Evolutionary conservation across 176 grass and related monocot species (phyloP).

Genomic region (Carex kokanica): DNA sequence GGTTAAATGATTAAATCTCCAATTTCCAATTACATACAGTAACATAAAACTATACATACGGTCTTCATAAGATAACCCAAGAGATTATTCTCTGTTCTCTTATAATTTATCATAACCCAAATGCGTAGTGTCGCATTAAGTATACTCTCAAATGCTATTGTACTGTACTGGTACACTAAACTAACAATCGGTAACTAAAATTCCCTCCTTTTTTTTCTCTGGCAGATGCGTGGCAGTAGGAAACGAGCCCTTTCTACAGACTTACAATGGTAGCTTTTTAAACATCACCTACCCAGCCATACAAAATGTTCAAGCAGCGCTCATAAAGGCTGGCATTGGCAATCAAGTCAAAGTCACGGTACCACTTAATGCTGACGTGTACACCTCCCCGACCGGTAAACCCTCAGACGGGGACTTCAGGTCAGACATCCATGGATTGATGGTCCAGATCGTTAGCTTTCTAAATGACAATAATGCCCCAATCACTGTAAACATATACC

Average conservation of each 20-base stretch:
- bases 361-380: conserved; percentile 78
- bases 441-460: conserved; percentile 60
- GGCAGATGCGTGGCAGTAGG: conserved; percentile 66
- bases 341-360: conserved; percentile 68
- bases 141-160: not conserved
- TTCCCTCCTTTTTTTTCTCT: not conserved
- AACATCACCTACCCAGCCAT: conserved; percentile 72
- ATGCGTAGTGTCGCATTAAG: not conserved
- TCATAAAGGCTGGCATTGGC: conserved; percentile 52
- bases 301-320: conserved; percentile 74
- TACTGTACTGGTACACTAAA: conserved; percentile 2
- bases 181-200: not conserved
- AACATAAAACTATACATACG: too few species aligned
- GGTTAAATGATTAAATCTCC: too few species aligned
- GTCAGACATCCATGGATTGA: conserved; percentile 56
- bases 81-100: too few species aligned
- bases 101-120: not conserved
- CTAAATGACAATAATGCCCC: conserved; percentile 55
- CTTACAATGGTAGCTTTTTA: conserved; percentile 70
- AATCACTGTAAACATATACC: conserved; percentile 76
- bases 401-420: conserved; percentile 82
- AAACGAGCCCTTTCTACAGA: conserved; percentile 74
- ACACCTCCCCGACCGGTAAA: conserved; percentile 43
- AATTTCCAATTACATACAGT: too few species aligned
- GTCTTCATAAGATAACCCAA: too few species aligned